Base-by-base conservation (phyloP, 176 grass and related monocot species). In the Panicum miliaceum region DNA sequence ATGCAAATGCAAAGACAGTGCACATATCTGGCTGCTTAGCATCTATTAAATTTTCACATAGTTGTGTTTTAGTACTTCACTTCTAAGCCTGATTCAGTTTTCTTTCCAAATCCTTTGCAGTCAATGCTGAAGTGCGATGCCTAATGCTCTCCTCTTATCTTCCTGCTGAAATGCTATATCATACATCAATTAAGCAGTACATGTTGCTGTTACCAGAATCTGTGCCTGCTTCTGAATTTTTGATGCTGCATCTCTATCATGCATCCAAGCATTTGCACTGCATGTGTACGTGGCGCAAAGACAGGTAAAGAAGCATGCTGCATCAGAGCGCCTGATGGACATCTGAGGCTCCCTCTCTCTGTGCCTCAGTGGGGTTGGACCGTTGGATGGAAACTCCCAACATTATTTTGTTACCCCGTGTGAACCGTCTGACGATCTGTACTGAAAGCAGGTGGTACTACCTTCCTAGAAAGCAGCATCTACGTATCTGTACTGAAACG, bases 401-500 rank as follows among this genome's bases (percentile, higher is more conserved):
- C 60, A 56, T 76, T 74, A 12, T 69, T 60, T 46, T 58, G 11
- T 4, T 46, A 27, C 65, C 5, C 34, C 18, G 10, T 34, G 76
- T 34, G 76, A 53, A 38, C 66, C 40, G 23, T 29, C 69, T 72
- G 68, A 27, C 69, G 48, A 43, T 71, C 8, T 72, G 54, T 79
- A 73, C 61, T 84, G 64, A 64, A 79, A 79, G 40, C 76, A 20
- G 41, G 40, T 34, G 48, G 47, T 42, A 52, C 43, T 80, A 64
- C 84, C 64, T 22, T 63, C 75, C 27, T 76, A 50, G 67, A 77
- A 72, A 65, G 81, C 68, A 84, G 57, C 67, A 45, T 71, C 77
- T 76, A 4, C 63, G 3, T 67, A 60, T 68, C 63, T n/a, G n/a
- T n/a, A n/a, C n/a, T 79, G 75, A 70, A 70, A 26, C 43, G 37